A percentile compares a stretch with the other conserved stretches of the same genome.
Evolutionary conservation across 768 basidiomycete genomes (phyloP).

Genomic region (Xanthoconium purpureum): DNA sequence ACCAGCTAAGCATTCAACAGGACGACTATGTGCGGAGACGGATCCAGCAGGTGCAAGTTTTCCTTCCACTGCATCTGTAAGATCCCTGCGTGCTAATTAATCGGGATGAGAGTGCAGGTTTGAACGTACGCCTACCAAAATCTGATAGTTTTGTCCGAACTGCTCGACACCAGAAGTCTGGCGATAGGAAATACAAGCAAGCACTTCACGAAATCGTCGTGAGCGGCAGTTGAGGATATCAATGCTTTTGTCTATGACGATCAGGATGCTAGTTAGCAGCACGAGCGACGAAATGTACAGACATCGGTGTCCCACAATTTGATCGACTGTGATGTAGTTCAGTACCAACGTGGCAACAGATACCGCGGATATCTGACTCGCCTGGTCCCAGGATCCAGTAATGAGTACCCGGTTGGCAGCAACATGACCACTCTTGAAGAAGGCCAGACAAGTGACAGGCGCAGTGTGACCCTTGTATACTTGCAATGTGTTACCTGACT

Average conservation of each 20-base stretch:
- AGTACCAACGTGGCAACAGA: not conserved
- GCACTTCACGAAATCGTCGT: slow-evolving; percentile 89
- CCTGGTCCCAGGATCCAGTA: slow-evolving; percentile 95
- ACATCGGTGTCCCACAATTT: slow-evolving; percentile 84
- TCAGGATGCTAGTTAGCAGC: not conserved
- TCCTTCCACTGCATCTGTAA: slow-evolving; percentile 43
- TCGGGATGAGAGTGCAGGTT: not conserved
- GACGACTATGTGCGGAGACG: slow-evolving; percentile 82
- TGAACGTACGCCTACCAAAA: slow-evolving; percentile 61
- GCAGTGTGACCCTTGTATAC: slow-evolving; percentile 82
- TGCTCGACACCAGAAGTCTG: slow-evolving; percentile 72
- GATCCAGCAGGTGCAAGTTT: slow-evolving; percentile 56
- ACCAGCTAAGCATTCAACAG: slow-evolving; percentile 77
- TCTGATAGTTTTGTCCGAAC: slow-evolving; percentile 86
- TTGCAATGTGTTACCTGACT: slow-evolving; percentile 81
- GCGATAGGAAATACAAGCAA: slow-evolving; percentile 68
- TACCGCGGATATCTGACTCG: slow-evolving; percentile 22
- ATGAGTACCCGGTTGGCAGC: slow-evolving; percentile 56
- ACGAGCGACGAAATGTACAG: slow-evolving; percentile 1
- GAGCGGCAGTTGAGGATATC: slow-evolving; percentile 71
- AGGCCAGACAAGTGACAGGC: slow-evolving; percentile 81
- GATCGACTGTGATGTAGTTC: slow-evolving; percentile 58
- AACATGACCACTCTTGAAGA: slow-evolving; percentile 46
- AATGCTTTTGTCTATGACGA: slow-evolving; percentile 59
- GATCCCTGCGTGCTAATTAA: slow-evolving; percentile 50